phyloP scores from a whole-genome alignment of 164 flowering plant genomes.

The Umbellularia californica region DNA sequence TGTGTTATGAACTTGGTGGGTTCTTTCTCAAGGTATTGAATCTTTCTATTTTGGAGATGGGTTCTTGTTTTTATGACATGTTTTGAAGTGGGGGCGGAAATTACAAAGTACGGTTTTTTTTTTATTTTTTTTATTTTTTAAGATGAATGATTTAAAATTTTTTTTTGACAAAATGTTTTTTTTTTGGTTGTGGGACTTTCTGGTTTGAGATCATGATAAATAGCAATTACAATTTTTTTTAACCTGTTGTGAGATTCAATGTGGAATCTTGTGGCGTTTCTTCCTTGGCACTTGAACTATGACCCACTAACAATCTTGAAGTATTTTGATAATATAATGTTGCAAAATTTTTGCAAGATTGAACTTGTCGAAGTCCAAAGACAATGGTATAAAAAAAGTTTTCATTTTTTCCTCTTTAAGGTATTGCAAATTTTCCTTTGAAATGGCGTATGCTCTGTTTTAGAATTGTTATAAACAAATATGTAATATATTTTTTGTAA shows the following conservation, averaged over 20 bases:
- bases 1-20: conserved; percentile 95
- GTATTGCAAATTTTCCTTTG: background rate
- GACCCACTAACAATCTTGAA: background rate
- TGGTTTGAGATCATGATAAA: background rate
- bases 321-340: too few relatives aligned
- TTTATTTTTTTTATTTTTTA: background rate
- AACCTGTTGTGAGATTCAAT: too few relatives aligned
- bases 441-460: background rate
- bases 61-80: background rate
- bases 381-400: too few relatives aligned
- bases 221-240: too few relatives aligned
- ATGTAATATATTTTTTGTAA: too few relatives aligned
- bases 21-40: conserved; percentile 83
- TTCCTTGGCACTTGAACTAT: background rate
- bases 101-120: background rate
- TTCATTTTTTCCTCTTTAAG: too few relatives aligned
- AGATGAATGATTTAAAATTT: too few relatives aligned
- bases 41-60: background rate
- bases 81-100: background rate
- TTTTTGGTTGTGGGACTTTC: background rate
- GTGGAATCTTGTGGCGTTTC: background rate
- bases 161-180: background rate
- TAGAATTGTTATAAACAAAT: background rate
- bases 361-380: too few relatives aligned
- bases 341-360: too few relatives aligned